A percentile compares a stretch with the other conserved stretches of the same genome.
phyloP scores from a whole-genome alignment of 495 filamentous ascomycete species.

The Lophium mytilinum region DNA sequence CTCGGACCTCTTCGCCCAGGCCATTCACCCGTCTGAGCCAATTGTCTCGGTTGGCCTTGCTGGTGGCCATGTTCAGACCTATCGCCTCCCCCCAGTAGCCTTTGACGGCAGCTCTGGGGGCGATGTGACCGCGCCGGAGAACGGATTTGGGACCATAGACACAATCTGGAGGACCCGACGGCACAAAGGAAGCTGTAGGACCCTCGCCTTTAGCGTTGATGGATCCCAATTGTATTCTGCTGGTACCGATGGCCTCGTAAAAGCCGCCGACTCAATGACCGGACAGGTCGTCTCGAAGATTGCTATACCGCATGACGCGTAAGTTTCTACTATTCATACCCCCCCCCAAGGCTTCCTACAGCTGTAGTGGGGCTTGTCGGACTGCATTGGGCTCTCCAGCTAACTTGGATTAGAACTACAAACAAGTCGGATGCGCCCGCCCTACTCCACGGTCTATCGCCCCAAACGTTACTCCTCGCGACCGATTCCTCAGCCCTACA shows the following conservation, averaged over 20 bases:
- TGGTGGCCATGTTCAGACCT: slow-evolving; percentile 78
- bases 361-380: background rate
- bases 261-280: slow-evolving; percentile 71
- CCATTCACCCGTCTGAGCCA: slow-evolving; percentile 73
- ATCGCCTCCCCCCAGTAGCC: slow-evolving; percentile 56
- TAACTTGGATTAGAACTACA: slow-evolving; percentile 7
- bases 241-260: slow-evolving; percentile 83
- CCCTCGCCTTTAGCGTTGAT: slow-evolving; percentile 66
- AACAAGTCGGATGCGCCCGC: slow-evolving; percentile 57
- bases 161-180: slow-evolving; percentile 79
- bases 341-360: background rate
- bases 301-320: slow-evolving; percentile 42
- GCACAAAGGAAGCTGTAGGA: slow-evolving; percentile 87
- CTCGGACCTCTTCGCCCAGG: slow-evolving; percentile 82
- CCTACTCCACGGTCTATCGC: slow-evolving; percentile 69
- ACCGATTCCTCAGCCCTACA: slow-evolving; percentile 86
- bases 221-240: slow-evolving; percentile 74
- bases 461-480: slow-evolving; percentile 80
- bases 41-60: slow-evolving; percentile 79
- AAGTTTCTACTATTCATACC: background rate
- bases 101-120: slow-evolving; percentile 39
- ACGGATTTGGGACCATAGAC: slow-evolving; percentile 68
- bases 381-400: background rate
- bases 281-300: slow-evolving; percentile 75
- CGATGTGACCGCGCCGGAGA: slow-evolving; percentile 27